A percentile compares a stretch with the other conserved stretches of the same genome.
Conservation (phyloP, 495 filamentous ascomycete species). For the Amniculicola lignicola region DNA sequence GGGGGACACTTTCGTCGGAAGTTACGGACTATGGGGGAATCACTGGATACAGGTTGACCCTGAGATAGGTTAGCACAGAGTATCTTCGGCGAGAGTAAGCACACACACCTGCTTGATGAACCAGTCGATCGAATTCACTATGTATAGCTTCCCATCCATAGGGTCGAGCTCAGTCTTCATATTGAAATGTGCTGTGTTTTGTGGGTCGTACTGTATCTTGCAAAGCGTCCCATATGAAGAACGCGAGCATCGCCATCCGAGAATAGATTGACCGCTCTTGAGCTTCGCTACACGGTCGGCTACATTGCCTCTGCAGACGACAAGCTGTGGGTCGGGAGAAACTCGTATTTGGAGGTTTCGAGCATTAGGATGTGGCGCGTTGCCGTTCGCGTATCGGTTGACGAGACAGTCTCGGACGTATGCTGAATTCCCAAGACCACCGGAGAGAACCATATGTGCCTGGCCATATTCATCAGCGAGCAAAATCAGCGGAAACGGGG, state of each 20-base stretch:
- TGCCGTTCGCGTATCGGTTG: constrained; percentile 29
- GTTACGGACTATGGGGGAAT: constrained; percentile 12
- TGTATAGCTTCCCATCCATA: constrained; percentile 28
- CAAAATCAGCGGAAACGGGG: background rate
- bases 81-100: background rate
- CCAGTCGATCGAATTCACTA: constrained; percentile 31
- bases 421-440: constrained; percentile 62
- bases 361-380: constrained; percentile 17
- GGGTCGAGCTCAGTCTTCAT: constrained; percentile 25
- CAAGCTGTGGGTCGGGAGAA: constrained; percentile 43
- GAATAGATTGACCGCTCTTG: constrained; percentile 31
- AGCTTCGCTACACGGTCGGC: constrained; percentile 37
- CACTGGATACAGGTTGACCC: constrained; percentile 24
- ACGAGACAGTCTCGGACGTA: constrained; percentile 48
- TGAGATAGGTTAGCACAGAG: background rate
- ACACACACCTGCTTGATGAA: constrained; percentile 31
- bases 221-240: constrained; percentile 34
- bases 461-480: background rate
- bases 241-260: constrained; percentile 36
- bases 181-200: constrained; percentile 31
- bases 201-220: constrained; percentile 31
- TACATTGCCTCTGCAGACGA: constrained; percentile 42
- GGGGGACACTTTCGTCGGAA: constrained; percentile 20
- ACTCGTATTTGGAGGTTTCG: constrained; percentile 34
- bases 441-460: constrained; percentile 57